phyloP scores from a whole-genome alignment of 441 rosid species.

The Mallotus repandus region DNA sequence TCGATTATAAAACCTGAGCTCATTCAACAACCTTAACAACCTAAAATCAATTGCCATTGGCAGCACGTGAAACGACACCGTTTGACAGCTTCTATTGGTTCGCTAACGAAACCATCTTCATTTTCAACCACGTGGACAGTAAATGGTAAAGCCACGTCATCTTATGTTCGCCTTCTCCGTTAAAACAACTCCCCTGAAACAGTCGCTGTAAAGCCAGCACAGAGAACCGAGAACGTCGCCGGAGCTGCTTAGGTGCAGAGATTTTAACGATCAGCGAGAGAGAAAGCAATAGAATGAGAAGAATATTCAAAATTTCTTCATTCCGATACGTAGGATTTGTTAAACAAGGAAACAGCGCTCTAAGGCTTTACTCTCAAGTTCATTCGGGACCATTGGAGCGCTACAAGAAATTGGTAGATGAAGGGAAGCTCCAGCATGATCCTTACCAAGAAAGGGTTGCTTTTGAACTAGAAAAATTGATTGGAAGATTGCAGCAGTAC shows the following conservation, averaged over 20 bases:
- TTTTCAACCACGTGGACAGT: not conserved
- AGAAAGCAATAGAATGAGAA: slow-evolving; percentile 28
- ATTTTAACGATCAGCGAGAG: not conserved
- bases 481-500: slow-evolving; percentile 68
- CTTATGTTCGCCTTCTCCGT: not conserved
- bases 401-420: slow-evolving; percentile 58
- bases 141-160: slow-evolving; percentile 7
- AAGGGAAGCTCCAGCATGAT: slow-evolving; percentile 76
- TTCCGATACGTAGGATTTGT: slow-evolving; percentile 25
- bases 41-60: not conserved
- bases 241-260: not conserved
- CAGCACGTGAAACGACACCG: not conserved
- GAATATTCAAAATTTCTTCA: slow-evolving; percentile 37
- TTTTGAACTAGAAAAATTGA: slow-evolving; percentile 59
- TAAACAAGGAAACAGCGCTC: slow-evolving; percentile 28
- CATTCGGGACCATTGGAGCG: slow-evolving; percentile 47
- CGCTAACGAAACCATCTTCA: too few species aligned
- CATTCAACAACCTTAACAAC: not conserved
- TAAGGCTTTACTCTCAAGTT: slow-evolving; percentile 37
- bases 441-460: slow-evolving; percentile 74
- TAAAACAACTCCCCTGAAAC: not conserved
- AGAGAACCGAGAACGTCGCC: not conserved
- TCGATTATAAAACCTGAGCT: not conserved
- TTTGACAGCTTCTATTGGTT: not conserved
- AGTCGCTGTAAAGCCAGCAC: too few species aligned